Evolutionary conservation across 2,329 filamentous ascomycete genomes (phyloP), one percentile per base, ranked within the genome.

Genomic region (Ploettnerulaceae sp.): DNA sequence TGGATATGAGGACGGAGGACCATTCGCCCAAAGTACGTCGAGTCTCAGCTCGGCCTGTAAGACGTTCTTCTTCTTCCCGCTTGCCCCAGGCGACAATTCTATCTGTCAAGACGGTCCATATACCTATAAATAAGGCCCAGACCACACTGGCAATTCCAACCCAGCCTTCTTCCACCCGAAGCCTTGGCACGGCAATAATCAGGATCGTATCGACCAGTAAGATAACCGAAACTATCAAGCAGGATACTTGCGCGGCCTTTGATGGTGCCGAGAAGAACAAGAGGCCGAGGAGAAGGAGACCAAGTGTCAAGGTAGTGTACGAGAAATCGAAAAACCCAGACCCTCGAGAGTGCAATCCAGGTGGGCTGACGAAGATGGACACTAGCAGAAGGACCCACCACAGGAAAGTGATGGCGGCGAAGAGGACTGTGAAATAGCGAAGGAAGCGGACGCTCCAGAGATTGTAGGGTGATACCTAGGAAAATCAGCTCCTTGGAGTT

Each of bases 341-440:
- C 4, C 93, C 93, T 42, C 89, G 81, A 7, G 82, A 86, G 64
- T 93, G 81, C 64, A 97, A 82, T 36, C 84, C 83, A 1, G 91
- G 91, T 11, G 89, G 89, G 43, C 87, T 95, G 57, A 94, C 82
- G 68, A 98, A 98, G 55, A 85, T 81, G 45, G 88, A 89, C 12
- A 96, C 81, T n/a, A 98, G 75, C 25, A 95, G 73, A 44, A 96
- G 66, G 7, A 88, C 76, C 91, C 93, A 97, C 91, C 91, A 97
- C n/a, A 89, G 60, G 60, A 94, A 89, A 46, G 82, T 86, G 57
- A 90, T 64, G 41, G 81, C 40, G 9, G 91, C 73, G 61, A 96
- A 86, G 28, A 88, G 59, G 45, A 95, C 73, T 4, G 89, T 91
- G 51, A 93, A 66, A 62, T 82, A 87, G 63, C 89, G 81, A 45